phyloP scores from a whole-genome alignment of 1,284 basidiomycete genomes.

The Pisolithus thermaeus region DNA sequence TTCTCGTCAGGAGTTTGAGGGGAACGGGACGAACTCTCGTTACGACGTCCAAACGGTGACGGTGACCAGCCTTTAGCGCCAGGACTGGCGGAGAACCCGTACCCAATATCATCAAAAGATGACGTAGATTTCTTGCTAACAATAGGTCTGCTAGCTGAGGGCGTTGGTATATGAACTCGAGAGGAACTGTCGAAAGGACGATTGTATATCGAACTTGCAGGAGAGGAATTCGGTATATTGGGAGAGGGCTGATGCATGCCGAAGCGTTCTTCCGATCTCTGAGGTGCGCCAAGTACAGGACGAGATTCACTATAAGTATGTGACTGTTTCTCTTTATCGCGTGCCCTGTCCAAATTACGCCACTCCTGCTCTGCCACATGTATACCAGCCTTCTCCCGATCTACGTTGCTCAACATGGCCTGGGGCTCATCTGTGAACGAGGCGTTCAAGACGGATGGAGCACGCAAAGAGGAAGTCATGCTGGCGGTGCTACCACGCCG shows the following conservation, averaged over 20 bases:
- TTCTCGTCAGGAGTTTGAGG: conserved; percentile 25
- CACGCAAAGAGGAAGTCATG: conserved; percentile 29
- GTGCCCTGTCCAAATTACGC: conserved; percentile 15
- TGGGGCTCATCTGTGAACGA: conserved; percentile 24
- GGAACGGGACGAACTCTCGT: conserved; percentile 24
- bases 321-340: conserved; percentile 16
- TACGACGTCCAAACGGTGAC: conserved; percentile 24
- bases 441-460: conserved; percentile 26
- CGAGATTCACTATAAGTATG: conserved; percentile 20
- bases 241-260: conserved; percentile 7
- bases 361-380: conserved; percentile 26
- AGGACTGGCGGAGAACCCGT: conserved; percentile 16
- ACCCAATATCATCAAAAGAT: conserved; percentile 19
- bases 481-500: conserved; percentile 37
- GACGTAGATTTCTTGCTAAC: conserved; percentile 22
- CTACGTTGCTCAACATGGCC: conserved; percentile 11
- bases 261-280: conserved; percentile 13
- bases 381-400: conserved; percentile 23
- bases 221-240: conserved; percentile 3
- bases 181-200: conserved; percentile 12
- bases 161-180: conserved; percentile 19
- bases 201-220: conserved; percentile 13
- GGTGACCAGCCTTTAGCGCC: conserved; percentile 22
- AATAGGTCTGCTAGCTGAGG: conserved; percentile 29
- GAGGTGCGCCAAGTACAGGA: conserved; percentile 11